Percentiles rank a stretch among this genome's conserved stretches.
Evolutionary conservation across 2,329 filamentous ascomycete genomes (phyloP).

Genomic region (Akanthomyces dipterigenus): DNA sequence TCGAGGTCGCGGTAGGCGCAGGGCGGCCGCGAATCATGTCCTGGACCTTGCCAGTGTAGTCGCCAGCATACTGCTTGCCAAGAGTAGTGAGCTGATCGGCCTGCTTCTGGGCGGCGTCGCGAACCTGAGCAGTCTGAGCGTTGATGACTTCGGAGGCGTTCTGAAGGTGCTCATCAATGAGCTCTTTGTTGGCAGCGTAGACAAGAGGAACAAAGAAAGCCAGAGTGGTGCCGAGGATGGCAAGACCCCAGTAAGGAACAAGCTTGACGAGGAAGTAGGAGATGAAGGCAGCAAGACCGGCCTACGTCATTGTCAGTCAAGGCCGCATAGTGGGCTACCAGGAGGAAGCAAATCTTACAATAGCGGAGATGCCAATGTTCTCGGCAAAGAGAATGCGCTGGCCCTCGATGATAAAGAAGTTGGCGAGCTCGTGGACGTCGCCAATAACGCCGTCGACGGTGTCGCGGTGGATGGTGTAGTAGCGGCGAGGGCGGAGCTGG

Average conservation of each 20-base stretch:
- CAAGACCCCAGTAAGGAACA: slow-evolving; percentile 63
- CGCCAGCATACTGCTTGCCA: slow-evolving; percentile 61
- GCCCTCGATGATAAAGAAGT: slow-evolving; percentile 65
- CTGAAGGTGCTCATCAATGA: slow-evolving; percentile 58
- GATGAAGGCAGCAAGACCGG: slow-evolving; percentile 53
- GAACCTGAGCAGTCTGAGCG: slow-evolving; percentile 57
- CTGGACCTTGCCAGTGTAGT: slow-evolving; percentile 63
- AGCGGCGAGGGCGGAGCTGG: slow-evolving; percentile 59
- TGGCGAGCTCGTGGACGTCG: slow-evolving; percentile 61
- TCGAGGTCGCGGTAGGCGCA: slow-evolving; percentile 34
- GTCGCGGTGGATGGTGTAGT: slow-evolving; percentile 59
- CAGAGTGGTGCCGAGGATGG: slow-evolving; percentile 51
- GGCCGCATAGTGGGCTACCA: neutral
- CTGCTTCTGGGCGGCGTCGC: slow-evolving; percentile 56
- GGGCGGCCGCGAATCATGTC: slow-evolving; percentile 49
- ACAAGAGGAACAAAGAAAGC: slow-evolving; percentile 57
- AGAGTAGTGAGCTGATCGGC: slow-evolving; percentile 55
- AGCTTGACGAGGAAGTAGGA: slow-evolving; percentile 65
- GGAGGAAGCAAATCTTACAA: slow-evolving; percentile 39
- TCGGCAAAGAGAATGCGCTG: slow-evolving; percentile 64
- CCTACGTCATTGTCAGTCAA: slow-evolving; percentile 32
- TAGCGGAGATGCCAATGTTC: slow-evolving; percentile 54
- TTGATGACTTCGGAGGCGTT: slow-evolving; percentile 51
- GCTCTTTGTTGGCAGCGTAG: slow-evolving; percentile 62
- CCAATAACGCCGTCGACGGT: slow-evolving; percentile 55